phyloP scores from a whole-genome alignment of 2,329 filamentous ascomycete species.

The Phaeophleospora eucalypticola region DNA sequence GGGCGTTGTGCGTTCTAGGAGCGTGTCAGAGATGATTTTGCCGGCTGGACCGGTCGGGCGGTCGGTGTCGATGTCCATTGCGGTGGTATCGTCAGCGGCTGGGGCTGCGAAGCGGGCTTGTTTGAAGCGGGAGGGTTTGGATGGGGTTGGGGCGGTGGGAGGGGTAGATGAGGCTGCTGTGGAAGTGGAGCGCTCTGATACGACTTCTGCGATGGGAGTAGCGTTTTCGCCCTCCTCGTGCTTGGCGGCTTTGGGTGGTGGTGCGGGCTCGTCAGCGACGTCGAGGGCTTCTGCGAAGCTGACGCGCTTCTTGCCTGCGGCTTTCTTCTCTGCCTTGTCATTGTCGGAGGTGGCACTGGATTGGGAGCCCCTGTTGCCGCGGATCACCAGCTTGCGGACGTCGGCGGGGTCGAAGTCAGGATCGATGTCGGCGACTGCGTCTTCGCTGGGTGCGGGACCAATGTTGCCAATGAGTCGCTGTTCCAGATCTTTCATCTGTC shows the following conservation, averaged over 20 bases:
- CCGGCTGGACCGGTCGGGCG: conserved; percentile 22
- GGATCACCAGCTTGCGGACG: conserved; percentile 52
- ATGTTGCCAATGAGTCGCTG: conserved; percentile 64
- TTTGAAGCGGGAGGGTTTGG: conserved; percentile 42
- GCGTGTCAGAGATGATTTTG: conserved; percentile 44
- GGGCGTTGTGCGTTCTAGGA: conserved; percentile 48
- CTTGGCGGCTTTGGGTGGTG: conserved; percentile 19
- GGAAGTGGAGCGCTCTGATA: conserved; percentile 40
- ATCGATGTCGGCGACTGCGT: conserved; percentile 33
- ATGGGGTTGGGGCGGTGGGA: conserved; percentile 24
- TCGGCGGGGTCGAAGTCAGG: conserved; percentile 49
- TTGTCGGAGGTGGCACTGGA: conserved; percentile 18
- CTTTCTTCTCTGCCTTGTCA: conserved; percentile 34
- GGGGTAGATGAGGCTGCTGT: conserved; percentile 7
- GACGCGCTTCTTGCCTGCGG: conserved; percentile 60
- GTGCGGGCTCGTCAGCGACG: conserved; percentile 52
- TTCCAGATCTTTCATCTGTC: conserved; percentile 82
- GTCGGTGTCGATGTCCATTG: conserved; percentile 7
- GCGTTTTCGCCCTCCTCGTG: conserved; percentile 23
- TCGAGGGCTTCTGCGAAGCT: conserved; percentile 74
- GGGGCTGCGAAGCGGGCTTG: conserved; percentile 12
- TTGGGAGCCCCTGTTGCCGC: conserved; percentile 29
- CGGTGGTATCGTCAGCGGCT: neutral
- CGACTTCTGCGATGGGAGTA: conserved; percentile 31
- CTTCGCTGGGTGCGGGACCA: conserved; percentile 44